These are phyloP conservation scores for Poteriospumella lacustris DNA, from an alignment of 108 stramenopile genomes.

Conservation along the genomic window DNA sequence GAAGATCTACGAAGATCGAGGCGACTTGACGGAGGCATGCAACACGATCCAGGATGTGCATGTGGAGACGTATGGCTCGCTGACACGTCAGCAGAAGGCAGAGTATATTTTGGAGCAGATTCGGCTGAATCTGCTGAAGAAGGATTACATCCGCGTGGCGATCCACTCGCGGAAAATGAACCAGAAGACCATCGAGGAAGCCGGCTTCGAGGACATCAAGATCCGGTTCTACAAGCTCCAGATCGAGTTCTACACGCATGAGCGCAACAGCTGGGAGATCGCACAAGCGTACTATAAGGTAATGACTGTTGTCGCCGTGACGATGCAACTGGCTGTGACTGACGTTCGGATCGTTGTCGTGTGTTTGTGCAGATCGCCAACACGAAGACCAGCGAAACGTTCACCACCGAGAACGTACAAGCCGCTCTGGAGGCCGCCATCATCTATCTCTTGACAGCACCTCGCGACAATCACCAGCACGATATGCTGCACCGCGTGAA, in stretches of 20 bases:
- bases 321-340: no score
- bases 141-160: constrained; percentile 84
- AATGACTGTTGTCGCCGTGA: no score
- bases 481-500: constrained; percentile 82
- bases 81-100: constrained; percentile 91
- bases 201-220: constrained; percentile 78
- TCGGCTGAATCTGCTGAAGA: constrained; percentile 79
- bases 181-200: constrained; percentile 74
- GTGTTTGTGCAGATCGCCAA: neutral
- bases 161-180: constrained; percentile 94
- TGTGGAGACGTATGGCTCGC: constrained; percentile 94
- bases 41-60: constrained; percentile 91
- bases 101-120: constrained; percentile 98
- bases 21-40: constrained; percentile 71
- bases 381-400: neutral
- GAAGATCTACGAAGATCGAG: constrained; percentile 64
- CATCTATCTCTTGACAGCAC: constrained; percentile 72
- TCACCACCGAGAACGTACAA: constrained; percentile 51
- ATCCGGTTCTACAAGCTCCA: constrained; percentile 78
- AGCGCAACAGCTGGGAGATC: constrained; percentile 82
- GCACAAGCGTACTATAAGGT: constrained; percentile 73
- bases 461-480: constrained; percentile 72
- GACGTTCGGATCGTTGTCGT: no score
- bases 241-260: constrained; percentile 79
- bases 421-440: constrained; percentile 75